Percentiles rank a stretch among this genome's conserved stretches.
These are phyloP conservation scores for Chlamydomonas sp. DNA, from an alignment of 139 green algal species.

Conservation along the genomic window DNA sequence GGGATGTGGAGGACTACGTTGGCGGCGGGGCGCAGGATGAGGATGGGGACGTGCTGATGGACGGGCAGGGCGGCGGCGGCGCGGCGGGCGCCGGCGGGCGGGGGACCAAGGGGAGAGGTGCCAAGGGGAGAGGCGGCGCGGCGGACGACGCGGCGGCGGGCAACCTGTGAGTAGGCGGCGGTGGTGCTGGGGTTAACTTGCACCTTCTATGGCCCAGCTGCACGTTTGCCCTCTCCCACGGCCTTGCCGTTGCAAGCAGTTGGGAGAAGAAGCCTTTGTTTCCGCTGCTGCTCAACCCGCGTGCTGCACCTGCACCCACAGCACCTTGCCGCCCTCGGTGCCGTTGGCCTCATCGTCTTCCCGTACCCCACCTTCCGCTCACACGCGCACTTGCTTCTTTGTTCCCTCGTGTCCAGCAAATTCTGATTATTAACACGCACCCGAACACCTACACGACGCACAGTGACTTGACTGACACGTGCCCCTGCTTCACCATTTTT, in stretches of 20 bases:
- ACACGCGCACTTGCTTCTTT: too few species aligned
- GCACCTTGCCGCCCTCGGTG: too few species aligned
- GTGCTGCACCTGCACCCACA: not conserved
- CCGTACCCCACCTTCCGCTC: too few species aligned
- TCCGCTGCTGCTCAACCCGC: too few species aligned
- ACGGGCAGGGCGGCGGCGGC: not conserved
- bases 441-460: too few species aligned
- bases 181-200: too few species aligned
- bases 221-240: not conserved
- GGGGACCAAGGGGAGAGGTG: conserved; percentile 2
- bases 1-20: conserved; percentile 34
- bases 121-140: not conserved
- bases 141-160: not conserved
- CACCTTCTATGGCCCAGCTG: too few species aligned
- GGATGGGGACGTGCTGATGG: not conserved
- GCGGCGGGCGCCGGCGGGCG: not conserved
- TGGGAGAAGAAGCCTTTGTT: too few species aligned
- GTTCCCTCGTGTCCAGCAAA: too few species aligned
- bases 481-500: not conserved
- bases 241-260: too few species aligned
- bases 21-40: conserved; percentile 31
- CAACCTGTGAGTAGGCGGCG: not conserved
- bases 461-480: not conserved
- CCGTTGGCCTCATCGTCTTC: too few species aligned
- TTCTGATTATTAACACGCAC: too few species aligned